These are phyloP conservation scores for Coccomyxa subellipsoidea DNA, from an alignment of 163 green algal species.

Conservation along the genomic window DNA sequence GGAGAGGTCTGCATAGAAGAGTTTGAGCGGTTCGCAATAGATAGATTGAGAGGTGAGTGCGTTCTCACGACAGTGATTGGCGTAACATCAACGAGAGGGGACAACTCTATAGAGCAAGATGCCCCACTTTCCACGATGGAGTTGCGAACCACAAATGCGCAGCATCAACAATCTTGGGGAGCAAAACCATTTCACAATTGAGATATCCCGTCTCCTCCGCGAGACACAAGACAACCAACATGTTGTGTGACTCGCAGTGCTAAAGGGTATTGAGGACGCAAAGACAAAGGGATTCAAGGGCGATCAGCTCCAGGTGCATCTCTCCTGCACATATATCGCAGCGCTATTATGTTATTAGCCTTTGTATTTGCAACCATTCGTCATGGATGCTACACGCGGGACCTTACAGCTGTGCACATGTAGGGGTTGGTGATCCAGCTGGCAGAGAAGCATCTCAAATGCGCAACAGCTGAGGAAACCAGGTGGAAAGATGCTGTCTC, in stretches of 20 bases:
- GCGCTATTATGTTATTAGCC: too few species aligned
- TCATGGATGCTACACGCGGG: neutral
- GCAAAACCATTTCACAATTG: too few species aligned
- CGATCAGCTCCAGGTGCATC: constrained; percentile 28
- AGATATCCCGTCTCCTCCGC: neutral
- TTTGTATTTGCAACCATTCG: too few species aligned
- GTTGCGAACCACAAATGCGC: too few species aligned
- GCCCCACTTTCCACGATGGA: too few species aligned
- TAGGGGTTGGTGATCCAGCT: constrained; percentile 27
- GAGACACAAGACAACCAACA: neutral
- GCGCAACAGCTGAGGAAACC: constrained; percentile 30
- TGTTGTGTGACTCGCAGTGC: constrained; percentile 53
- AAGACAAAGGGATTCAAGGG: constrained; percentile 47
- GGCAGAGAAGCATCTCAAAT: constrained; percentile 56
- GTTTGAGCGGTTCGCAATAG: constrained; percentile 89
- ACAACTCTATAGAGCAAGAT: neutral
- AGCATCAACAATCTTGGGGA: too few species aligned
- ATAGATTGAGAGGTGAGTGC: constrained; percentile 72
- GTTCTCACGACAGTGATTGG: neutral
- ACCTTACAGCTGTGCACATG: neutral
- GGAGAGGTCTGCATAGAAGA: constrained; percentile 86
- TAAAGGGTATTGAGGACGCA: constrained; percentile 86
- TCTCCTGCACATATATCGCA: too few species aligned
- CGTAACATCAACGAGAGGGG: neutral
- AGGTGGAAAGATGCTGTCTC: constrained; percentile 70